Percentiles rank a stretch among this genome's conserved stretches.
These are phyloP conservation scores for Alternaria sp. DNA, from an alignment of 2,329 filamentous ascomycete genomes.

Conservation along the genomic window DNA sequence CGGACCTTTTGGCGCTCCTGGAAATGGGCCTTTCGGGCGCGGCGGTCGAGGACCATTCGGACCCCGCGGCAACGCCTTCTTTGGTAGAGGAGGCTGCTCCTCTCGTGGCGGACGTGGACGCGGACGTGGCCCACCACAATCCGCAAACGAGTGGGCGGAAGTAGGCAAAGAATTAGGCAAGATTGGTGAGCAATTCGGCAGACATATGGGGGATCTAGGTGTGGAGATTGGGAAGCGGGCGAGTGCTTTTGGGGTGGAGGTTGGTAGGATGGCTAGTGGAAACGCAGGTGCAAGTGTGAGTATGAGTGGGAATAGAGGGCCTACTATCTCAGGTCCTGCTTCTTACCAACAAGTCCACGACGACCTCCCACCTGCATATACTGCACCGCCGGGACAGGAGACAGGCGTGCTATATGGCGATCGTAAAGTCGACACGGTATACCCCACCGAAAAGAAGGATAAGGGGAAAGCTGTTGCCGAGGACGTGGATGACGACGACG, in stretches of 20 bases:
- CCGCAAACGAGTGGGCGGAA: slow-evolving; percentile 13
- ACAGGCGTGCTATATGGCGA: slow-evolving; percentile 21
- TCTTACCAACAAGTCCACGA: slow-evolving; percentile 1
- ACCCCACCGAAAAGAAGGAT: background rate
- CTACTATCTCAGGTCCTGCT: background rate
- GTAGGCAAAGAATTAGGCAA: slow-evolving; percentile 15
- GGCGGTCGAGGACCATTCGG: slow-evolving; percentile 9
- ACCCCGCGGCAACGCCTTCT: slow-evolving; percentile 4
- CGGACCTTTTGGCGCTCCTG: slow-evolving; percentile 15
- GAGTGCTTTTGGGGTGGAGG: slow-evolving; percentile 25
- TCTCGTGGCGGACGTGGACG: slow-evolving; percentile 1
- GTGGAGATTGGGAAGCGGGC: slow-evolving; percentile 37
- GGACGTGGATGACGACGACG: slow-evolving; percentile 20
- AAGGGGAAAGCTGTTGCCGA: slow-evolving; percentile 2
- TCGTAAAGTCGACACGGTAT: background rate
- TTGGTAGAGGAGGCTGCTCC: background rate
- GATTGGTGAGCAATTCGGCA: slow-evolving; percentile 44
- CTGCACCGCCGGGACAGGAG: slow-evolving; percentile 23
- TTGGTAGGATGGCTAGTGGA: slow-evolving; percentile 15
- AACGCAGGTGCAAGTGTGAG: slow-evolving; percentile 5
- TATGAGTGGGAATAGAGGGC: background rate
- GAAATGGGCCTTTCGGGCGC: slow-evolving; percentile 16
- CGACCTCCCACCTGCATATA: slow-evolving; percentile 25
- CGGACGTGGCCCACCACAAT: slow-evolving; percentile 10
- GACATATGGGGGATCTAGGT: slow-evolving; percentile 36